A percentile compares a stretch with the other conserved stretches of the same genome.
Conservation (phyloP, 2,329 filamentous ascomycete species). For the Neospermospora avenae region DNA sequence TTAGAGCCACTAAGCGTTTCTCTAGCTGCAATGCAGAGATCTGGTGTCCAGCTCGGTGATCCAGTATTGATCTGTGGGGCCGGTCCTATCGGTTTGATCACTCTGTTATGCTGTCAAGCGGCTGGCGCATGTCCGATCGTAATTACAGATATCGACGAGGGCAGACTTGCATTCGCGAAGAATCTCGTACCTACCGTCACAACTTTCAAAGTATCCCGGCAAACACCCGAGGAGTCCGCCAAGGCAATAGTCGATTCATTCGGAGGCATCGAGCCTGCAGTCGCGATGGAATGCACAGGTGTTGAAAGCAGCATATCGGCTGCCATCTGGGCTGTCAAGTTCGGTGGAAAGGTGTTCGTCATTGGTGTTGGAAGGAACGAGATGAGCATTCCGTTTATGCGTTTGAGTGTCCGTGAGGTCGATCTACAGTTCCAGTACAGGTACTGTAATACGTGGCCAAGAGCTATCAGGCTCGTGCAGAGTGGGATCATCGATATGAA, state of each 20-base stretch:
- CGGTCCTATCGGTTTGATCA: constrained; percentile 89
- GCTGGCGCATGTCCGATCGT: constrained; percentile 88
- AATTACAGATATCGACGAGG: constrained; percentile 91
- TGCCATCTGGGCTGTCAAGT: constrained; percentile 87
- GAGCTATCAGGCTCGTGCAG: constrained; percentile 83
- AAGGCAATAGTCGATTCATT: constrained; percentile 65
- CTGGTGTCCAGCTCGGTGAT: constrained; percentile 78
- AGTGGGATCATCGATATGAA: constrained; percentile 79
- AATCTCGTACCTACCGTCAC: constrained; percentile 74
- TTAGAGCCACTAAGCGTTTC: constrained; percentile 89
- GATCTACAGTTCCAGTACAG: constrained; percentile 97
- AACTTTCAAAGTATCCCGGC: constrained; percentile 73
- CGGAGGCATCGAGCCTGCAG: constrained; percentile 74
- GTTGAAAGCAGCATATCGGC: constrained; percentile 84
- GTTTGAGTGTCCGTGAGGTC: constrained; percentile 83
- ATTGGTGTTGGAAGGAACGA: constrained; percentile 95
- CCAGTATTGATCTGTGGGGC: constrained; percentile 87
- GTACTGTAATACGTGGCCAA: constrained; percentile 94
- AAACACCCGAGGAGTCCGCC: constrained; percentile 68
- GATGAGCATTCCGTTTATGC: constrained; percentile 95
- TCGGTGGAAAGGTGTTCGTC: constrained; percentile 95
- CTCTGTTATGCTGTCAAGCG: constrained; percentile 77
- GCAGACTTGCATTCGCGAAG: constrained; percentile 79
- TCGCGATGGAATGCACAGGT: constrained; percentile 90
- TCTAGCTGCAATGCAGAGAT: constrained; percentile 81